Percentiles rank a stretch among this genome's conserved stretches.
Evolutionary conservation across 768 basidiomycete genomes (phyloP).

Genomic region (Brasilioporus rufonigricans): DNA sequence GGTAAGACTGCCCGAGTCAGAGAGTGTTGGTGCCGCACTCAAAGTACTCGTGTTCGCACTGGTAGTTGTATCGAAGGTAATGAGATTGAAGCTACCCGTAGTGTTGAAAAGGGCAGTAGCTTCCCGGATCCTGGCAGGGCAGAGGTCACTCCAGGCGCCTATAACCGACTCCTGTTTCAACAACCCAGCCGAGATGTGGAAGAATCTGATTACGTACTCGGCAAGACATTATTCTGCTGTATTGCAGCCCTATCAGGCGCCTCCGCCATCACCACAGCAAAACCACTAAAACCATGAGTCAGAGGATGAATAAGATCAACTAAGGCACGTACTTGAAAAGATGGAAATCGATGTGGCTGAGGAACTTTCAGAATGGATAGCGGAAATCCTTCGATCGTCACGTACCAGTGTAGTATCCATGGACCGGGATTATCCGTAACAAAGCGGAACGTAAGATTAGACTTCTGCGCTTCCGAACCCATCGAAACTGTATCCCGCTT

Average conservation of each 20-base stretch:
- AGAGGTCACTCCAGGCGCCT: slow-evolving; percentile 23
- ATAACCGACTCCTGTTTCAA: background rate
- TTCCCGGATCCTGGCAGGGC: slow-evolving; percentile 17
- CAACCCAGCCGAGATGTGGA: background rate
- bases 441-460: slow-evolving; percentile 57
- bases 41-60: background rate
- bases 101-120: slow-evolving; percentile 16
- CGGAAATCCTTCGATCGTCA: background rate
- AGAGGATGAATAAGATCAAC: background rate
- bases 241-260: slow-evolving; percentile 16
- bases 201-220: slow-evolving; percentile 15
- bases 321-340: slow-evolving; percentile 19
- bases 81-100: slow-evolving; percentile 19
- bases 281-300: slow-evolving; percentile 20
- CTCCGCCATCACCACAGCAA: slow-evolving; percentile 32
- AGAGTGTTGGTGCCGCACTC: background rate
- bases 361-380: background rate
- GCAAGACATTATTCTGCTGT: slow-evolving; percentile 18
- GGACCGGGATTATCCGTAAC: slow-evolving; percentile 65
- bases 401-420: slow-evolving; percentile 48
- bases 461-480: slow-evolving; percentile 31
- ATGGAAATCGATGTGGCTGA: slow-evolving; percentile 34
- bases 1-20: background rate
- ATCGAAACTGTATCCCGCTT: slow-evolving; percentile 35
- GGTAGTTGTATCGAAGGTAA: slow-evolving; percentile 9